Evolutionary conservation across 169 alveolate genomes (phyloP).

Genomic region (Amoebophrya sp.): DNA sequence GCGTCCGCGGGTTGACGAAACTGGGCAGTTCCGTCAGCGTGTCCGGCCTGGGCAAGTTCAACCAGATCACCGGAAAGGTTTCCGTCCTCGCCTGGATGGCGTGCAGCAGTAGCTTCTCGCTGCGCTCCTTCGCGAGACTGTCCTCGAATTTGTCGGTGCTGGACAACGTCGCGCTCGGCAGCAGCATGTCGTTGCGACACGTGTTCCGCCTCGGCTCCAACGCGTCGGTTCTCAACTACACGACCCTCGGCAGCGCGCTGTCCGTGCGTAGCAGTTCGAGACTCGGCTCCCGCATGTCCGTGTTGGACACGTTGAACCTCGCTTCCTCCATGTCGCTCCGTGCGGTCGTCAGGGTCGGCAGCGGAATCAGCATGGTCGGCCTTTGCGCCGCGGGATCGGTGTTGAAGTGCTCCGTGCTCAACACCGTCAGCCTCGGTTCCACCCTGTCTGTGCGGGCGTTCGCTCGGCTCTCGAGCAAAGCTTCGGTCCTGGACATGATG

Average conservation of each 20-base stretch:
- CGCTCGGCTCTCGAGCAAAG: not conserved
- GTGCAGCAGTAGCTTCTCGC: too few species aligned
- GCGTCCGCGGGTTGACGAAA: not conserved
- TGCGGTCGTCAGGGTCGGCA: not conserved
- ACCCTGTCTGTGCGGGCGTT: constrained; percentile 21
- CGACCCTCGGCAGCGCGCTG: constrained; percentile 27
- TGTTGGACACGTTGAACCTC: not conserved
- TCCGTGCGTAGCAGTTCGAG: not conserved
- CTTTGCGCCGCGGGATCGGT: not conserved
- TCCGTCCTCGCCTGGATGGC: too few species aligned
- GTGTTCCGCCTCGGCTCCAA: too few species aligned
- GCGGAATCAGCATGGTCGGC: not conserved
- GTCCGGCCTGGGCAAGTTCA: too few species aligned
- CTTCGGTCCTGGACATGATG: too few species aligned
- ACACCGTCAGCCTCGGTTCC: not conserved
- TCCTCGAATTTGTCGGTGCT: too few species aligned
- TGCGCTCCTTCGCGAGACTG: too few species aligned
- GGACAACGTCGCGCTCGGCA: too few species aligned
- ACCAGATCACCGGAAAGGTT: too few species aligned
- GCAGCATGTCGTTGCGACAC: too few species aligned
- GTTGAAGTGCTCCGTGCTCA: not conserved
- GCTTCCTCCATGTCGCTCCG: constrained; percentile 13
- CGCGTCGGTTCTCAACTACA: constrained; percentile 25
- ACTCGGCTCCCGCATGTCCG: not conserved
- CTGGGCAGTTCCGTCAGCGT: not conserved